phyloP scores from a whole-genome alignment of 371 early-diverging fungal species.

The Mortierella sp. region DNA sequence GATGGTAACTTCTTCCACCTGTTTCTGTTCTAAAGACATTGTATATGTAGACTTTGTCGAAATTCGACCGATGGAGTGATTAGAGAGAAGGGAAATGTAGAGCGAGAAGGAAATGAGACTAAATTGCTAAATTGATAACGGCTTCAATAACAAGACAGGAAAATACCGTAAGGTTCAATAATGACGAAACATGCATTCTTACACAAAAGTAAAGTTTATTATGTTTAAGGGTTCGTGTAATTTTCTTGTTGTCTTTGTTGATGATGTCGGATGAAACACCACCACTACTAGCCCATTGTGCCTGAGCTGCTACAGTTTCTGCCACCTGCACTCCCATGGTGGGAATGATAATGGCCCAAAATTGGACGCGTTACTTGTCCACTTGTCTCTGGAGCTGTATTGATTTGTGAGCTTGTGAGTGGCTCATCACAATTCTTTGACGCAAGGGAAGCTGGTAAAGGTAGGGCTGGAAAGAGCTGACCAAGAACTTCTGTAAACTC shows the following conservation, averaged over 20 bases:
- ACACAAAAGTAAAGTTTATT: too few species aligned
- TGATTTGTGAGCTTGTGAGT: background rate
- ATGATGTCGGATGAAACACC: background rate
- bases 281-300: background rate
- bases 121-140: background rate
- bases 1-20: background rate
- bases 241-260: background rate
- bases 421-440: background rate
- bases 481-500: slow-evolving; percentile 3
- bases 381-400: background rate
- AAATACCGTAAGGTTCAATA: background rate
- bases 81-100: background rate
- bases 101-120: background rate
- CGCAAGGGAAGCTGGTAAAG: slow-evolving; percentile 19
- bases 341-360: slow-evolving; percentile 2
- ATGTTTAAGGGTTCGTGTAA: background rate
- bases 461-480: slow-evolving; percentile 6
- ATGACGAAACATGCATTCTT: background rate
- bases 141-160: background rate
- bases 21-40: background rate
- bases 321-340: background rate
- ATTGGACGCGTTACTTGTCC: background rate
- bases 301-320: background rate
- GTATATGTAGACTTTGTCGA: background rate
- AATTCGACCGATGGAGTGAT: background rate